These are phyloP conservation scores for Hevea brasiliensis DNA, from an alignment of 345 rosid species.

Conservation along the genomic window DNA sequence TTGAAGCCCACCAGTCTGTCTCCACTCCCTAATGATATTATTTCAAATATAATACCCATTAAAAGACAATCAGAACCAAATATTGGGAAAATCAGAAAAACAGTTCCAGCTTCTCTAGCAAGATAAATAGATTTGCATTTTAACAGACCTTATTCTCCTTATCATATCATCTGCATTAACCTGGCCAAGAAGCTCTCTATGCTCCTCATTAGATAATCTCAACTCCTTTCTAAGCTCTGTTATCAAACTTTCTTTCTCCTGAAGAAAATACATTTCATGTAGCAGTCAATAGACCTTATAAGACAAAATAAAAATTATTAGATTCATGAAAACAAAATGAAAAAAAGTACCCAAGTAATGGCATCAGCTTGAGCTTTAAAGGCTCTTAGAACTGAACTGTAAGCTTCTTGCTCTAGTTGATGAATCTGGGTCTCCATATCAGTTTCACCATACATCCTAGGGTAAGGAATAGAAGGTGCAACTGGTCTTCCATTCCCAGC, in stretches of 20 bases:
- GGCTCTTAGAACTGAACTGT: slow-evolving; percentile 74
- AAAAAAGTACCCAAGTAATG: slow-evolving; percentile 76
- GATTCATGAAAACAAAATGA: slow-evolving; percentile 11
- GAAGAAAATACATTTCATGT: slow-evolving; percentile 37
- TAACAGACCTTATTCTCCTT: slow-evolving; percentile 62
- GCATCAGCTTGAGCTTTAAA: slow-evolving; percentile 97
- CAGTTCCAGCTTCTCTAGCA: neutral
- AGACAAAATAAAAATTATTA: slow-evolving; percentile 29
- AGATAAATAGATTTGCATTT: slow-evolving; percentile 6
- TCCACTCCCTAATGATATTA: slow-evolving; percentile 74
- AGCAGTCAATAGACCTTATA: slow-evolving; percentile 37
- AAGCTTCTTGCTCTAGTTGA: slow-evolving; percentile 85
- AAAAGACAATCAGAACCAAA: slow-evolving; percentile 6
- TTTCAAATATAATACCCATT: slow-evolving; percentile 13
- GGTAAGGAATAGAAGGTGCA: slow-evolving; percentile 49
- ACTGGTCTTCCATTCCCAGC: slow-evolving; percentile 69
- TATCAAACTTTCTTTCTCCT: slow-evolving; percentile 89
- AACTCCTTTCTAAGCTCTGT: slow-evolving; percentile 85
- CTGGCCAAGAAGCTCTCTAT: slow-evolving; percentile 74
- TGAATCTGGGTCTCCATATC: slow-evolving; percentile 92
- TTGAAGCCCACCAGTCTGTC: slow-evolving; percentile 69
- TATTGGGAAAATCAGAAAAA: slow-evolving; percentile 12
- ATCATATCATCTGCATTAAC: slow-evolving; percentile 74
- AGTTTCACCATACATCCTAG: slow-evolving; percentile 66
- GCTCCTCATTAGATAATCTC: slow-evolving; percentile 82